phyloP scores from a whole-genome alignment of 352 stramenopile species.

The Phytophthora ohioensis region DNA sequence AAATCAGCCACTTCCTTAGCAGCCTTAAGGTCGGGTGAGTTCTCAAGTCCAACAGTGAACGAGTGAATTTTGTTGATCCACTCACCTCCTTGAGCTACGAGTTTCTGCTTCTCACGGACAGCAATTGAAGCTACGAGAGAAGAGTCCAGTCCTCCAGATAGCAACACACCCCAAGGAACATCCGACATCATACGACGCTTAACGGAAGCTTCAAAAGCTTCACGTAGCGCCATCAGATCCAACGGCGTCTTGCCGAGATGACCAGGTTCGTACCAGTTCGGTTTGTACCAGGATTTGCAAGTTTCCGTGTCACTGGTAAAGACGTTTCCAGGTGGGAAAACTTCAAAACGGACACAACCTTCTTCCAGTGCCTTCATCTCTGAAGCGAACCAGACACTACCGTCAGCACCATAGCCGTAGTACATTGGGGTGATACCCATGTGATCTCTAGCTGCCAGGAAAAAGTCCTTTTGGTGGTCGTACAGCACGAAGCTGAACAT shows the following conservation, averaged over 20 bases:
- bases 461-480: constrained; percentile 94
- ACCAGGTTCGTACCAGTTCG: constrained; percentile 90
- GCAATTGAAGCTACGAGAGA: constrained; percentile 98
- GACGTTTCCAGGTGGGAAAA: constrained; percentile 92
- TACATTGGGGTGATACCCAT: constrained; percentile 99
- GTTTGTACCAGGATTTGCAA: constrained; percentile 97
- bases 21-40: constrained; percentile 96
- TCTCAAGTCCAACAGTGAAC: constrained; percentile 98
- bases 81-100: constrained; percentile 77
- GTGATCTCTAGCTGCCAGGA: constrained; percentile 96
- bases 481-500: constrained; percentile 99
- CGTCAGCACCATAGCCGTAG: constrained; percentile 98
- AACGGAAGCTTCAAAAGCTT: constrained; percentile 95
- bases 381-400: constrained; percentile 96
- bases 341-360: constrained; percentile 83
- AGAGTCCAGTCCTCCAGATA: constrained; percentile 98
- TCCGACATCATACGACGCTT: constrained; percentile 99
- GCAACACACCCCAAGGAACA: constrained; percentile 98
- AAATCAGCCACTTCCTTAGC: constrained; percentile 97
- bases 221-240: constrained; percentile 82
- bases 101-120: constrained; percentile 92
- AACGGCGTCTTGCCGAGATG: constrained; percentile 71
- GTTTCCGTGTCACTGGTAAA: constrained; percentile 89
- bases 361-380: constrained; percentile 98
- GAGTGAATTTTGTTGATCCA: constrained; percentile 97